These are phyloP conservation scores for Sporothrix mexicana DNA, from an alignment of 2,329 filamentous ascomycete species.

Conservation along the genomic window DNA sequence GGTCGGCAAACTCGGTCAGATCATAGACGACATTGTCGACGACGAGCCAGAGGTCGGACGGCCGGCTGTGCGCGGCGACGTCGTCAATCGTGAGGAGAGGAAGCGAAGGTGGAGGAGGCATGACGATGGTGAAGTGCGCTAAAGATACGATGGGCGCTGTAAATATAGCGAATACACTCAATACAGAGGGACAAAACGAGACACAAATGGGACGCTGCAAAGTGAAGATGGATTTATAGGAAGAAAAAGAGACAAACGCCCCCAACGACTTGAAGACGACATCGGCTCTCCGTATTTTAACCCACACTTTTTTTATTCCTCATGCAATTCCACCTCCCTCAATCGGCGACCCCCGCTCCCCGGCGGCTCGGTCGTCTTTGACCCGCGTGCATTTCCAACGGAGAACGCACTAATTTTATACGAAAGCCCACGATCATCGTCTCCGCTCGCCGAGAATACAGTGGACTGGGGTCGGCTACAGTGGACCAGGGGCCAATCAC, in stretches of 20 bases:
- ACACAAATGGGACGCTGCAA: no score
- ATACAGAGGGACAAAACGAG: no score
- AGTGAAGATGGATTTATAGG: no score
- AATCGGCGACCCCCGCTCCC: neutral
- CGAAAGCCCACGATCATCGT: neutral
- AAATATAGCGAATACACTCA: no score
- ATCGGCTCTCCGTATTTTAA: slow-evolving; percentile 5
- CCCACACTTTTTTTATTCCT: neutral
- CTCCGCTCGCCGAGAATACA: neutral
- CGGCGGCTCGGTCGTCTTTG: slow-evolving; percentile 13
- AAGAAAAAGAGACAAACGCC: no score
- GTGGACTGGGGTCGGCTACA: no score
- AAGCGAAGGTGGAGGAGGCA: neutral
- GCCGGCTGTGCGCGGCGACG: slow-evolving; percentile 55
- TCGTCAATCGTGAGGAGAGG: slow-evolving; percentile 41
- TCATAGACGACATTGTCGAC: slow-evolving; percentile 73
- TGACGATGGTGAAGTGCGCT: neutral
- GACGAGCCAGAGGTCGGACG: slow-evolving; percentile 68
- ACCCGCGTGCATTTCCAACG: slow-evolving; percentile 12
- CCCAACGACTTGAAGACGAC: neutral
- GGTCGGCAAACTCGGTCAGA: slow-evolving; percentile 65
- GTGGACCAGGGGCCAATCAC: neutral
- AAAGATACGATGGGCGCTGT: neutral
- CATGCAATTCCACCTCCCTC: neutral
- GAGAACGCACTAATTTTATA: neutral